Conservation (phyloP, 257 asterid genomes). For the Nicotiana undulata region DNA sequence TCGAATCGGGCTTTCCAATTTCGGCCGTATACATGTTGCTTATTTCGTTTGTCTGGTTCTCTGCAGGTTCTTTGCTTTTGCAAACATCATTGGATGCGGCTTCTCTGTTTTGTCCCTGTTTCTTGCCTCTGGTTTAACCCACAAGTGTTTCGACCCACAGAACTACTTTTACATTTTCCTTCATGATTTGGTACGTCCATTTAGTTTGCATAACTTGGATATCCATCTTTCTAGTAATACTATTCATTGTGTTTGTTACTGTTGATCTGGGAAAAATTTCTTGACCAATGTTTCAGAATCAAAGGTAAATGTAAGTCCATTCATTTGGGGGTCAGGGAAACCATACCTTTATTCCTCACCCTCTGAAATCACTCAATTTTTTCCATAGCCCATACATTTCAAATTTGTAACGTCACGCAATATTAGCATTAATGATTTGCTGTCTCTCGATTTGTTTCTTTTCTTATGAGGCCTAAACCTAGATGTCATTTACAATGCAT, state of each 20-base stretch:
- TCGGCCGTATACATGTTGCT: no score
- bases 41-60: background rate
- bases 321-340: background rate
- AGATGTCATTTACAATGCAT: background rate
- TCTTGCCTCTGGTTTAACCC: constrained; percentile 14
- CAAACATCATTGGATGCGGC: constrained; percentile 42
- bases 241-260: background rate
- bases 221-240: background rate
- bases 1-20: no score
- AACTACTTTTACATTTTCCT: constrained; percentile 47
- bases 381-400: no score
- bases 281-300: background rate
- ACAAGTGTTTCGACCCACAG: constrained; percentile 17
- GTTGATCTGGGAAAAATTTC: background rate
- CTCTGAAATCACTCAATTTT: no score
- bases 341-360: background rate
- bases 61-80: constrained; percentile 50
- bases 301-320: no score
- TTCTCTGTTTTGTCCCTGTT: constrained; percentile 36
- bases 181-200: constrained; percentile 53
- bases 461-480: background rate
- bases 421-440: background rate
- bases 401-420: background rate
- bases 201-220: background rate
- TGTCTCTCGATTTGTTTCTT: background rate